Evolutionary conservation across 176 grass and related monocot species (phyloP).

Genomic region (Triticum monococcum): DNA sequence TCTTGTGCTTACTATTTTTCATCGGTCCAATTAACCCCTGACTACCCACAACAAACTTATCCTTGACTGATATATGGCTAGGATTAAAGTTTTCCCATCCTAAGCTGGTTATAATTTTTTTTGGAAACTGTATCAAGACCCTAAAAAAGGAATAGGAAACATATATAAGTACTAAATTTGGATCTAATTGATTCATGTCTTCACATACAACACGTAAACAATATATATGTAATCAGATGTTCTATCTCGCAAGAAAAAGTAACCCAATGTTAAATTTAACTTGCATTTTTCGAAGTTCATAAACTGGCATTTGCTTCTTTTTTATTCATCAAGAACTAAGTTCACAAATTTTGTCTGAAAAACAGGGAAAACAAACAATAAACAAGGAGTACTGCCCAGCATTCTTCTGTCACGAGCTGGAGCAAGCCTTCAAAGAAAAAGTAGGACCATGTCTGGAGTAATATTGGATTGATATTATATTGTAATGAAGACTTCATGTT

Average conservation of each 20-base stretch:
- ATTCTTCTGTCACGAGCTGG: neutral
- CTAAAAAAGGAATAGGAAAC: neutral
- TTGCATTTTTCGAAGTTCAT: neutral
- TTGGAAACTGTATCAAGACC: neutral
- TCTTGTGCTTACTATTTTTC: too few species aligned
- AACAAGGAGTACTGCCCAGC: neutral
- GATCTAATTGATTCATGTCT: neutral
- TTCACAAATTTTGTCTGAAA: neutral
- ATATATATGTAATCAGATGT: neutral
- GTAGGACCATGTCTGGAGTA: neutral
- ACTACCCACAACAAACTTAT: neutral
- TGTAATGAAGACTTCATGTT: neutral
- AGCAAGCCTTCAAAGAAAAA: neutral
- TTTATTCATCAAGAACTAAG: neutral
- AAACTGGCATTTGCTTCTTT: neutral
- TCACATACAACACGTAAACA: neutral
- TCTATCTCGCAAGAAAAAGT: neutral
- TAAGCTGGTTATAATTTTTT: neutral
- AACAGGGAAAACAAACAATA: neutral
- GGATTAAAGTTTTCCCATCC: neutral
- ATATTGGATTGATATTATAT: neutral
- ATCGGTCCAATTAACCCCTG: neutral
- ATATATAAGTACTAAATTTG: neutral
- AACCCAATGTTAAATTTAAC: neutral
- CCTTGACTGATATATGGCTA: neutral